phyloP scores from a whole-genome alignment of 768 basidiomycete genomes.

The Hygrocybe punicea region DNA sequence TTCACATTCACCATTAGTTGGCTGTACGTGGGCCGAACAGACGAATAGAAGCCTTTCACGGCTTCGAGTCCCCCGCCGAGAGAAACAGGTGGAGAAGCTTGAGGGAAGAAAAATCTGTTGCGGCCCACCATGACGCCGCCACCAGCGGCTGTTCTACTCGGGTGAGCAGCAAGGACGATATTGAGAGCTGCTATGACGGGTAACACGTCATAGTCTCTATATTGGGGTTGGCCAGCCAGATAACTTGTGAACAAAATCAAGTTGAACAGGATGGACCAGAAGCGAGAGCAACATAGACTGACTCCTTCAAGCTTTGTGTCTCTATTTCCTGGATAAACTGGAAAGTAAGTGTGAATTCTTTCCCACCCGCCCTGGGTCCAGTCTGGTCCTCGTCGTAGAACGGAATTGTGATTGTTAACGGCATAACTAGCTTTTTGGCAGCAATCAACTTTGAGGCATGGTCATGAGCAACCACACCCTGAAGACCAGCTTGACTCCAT shows the following conservation, averaged over 20 bases:
- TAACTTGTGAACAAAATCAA: conserved; percentile 42
- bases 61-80: conserved; percentile 55
- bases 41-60: conserved; percentile 57
- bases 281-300: conserved; percentile 25
- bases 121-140: conserved; percentile 64
- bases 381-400: conserved; percentile 53
- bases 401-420: conserved; percentile 41
- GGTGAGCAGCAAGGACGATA: conserved; percentile 55
- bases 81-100: conserved; percentile 48
- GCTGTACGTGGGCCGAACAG: conserved; percentile 53
- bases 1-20: conserved; percentile 59
- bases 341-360: conserved; percentile 47
- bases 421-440: conserved; percentile 43
- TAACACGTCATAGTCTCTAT: conserved; percentile 53
- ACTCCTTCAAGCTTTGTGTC: conserved; percentile 47
- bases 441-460: conserved; percentile 51
- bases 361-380: conserved; percentile 41
- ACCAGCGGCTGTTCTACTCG: conserved; percentile 48
- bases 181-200: conserved; percentile 65
- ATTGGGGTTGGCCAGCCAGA: conserved; percentile 51
- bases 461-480: conserved; percentile 54
- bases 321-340: conserved; percentile 49
- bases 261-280: conserved; percentile 9
- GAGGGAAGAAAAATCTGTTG: conserved; percentile 64
- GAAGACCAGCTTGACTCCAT: conserved; percentile 51